phyloP scores from a whole-genome alignment of 1,284 basidiomycete species.

The Boletus sp. region DNA sequence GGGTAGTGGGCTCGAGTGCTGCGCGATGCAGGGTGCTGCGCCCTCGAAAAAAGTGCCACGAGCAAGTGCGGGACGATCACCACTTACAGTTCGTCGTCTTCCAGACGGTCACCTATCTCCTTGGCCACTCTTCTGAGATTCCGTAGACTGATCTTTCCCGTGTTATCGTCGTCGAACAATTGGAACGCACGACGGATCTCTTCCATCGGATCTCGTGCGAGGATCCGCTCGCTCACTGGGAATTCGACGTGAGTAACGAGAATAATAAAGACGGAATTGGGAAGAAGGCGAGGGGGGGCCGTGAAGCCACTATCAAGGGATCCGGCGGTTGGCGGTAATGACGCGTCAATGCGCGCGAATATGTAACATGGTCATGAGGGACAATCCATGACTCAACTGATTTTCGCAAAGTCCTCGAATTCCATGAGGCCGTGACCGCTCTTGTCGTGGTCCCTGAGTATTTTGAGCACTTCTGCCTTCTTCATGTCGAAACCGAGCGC shows the following conservation, averaged over 20 bases:
- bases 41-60: constrained; percentile 25
- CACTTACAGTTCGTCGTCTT: constrained; percentile 96
- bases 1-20: constrained; percentile 35
- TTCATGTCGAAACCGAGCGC: constrained; percentile 98
- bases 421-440: constrained; percentile 91
- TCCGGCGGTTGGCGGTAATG: neutral
- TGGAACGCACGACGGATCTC: constrained; percentile 96
- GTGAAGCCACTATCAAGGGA: constrained; percentile 7
- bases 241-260: constrained; percentile 26
- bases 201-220: constrained; percentile 94
- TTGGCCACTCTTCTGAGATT: constrained; percentile 95
- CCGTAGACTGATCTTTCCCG: constrained; percentile 91
- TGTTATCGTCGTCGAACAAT: constrained; percentile 95
- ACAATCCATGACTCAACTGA: constrained; percentile 76
- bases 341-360: constrained; percentile 11
- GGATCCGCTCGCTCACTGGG: constrained; percentile 92
- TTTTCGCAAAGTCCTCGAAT: constrained; percentile 93
- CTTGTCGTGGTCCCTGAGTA: constrained; percentile 92
- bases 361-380: neutral
- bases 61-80: constrained; percentile 1
- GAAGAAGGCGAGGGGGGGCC: neutral
- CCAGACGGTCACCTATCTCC: constrained; percentile 94
- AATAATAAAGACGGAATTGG: constrained; percentile 6
- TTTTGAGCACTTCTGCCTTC: constrained; percentile 97
- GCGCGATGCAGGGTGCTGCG: constrained; percentile 21